Conservation (phyloP, 306 rosid genomes). For the Acacia melanoxylon region DNA sequence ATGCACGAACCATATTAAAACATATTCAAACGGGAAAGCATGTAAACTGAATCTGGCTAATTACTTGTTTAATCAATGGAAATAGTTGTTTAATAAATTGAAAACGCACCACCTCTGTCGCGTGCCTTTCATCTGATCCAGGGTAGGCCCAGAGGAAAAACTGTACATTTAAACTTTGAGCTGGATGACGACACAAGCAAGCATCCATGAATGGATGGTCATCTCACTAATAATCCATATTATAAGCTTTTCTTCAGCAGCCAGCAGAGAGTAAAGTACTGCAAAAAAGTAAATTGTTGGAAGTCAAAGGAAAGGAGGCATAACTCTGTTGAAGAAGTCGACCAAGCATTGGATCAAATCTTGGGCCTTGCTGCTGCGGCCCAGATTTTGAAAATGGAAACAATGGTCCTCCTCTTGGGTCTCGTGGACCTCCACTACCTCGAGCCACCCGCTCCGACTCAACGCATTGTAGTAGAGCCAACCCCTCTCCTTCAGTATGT, state of each 20-base stretch:
- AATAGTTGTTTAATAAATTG: not conserved
- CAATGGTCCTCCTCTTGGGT: slow-evolving; percentile 32
- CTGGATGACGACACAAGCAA: not conserved
- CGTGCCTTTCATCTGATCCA: not conserved
- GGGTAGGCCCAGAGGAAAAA: slow-evolving; percentile 16
- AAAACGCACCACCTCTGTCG: not conserved
- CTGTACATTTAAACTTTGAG: slow-evolving; percentile 4
- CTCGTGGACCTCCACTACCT: slow-evolving; percentile 40
- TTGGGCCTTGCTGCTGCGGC: slow-evolving; percentile 14
- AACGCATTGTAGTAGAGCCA: slow-evolving; percentile 33
- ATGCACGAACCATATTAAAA: not conserved
- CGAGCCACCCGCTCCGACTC: slow-evolving; percentile 41
- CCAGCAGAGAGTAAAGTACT: not conserved
- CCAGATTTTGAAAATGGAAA: slow-evolving; percentile 33
- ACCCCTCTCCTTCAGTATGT: slow-evolving; percentile 38
- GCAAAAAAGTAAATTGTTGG: too few relatives aligned
- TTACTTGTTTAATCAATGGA: not conserved
- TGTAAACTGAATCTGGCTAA: not conserved
- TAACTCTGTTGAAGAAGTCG: slow-evolving; percentile 36
- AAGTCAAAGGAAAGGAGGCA: not conserved
- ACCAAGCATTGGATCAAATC: slow-evolving; percentile 39
- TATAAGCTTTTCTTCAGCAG: not conserved
- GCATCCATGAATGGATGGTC: not conserved
- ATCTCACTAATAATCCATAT: not conserved
- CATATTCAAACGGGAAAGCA: not conserved